Evolutionary conservation across 768 basidiomycete species (phyloP).

Genomic region (Podaxis sp.): DNA sequence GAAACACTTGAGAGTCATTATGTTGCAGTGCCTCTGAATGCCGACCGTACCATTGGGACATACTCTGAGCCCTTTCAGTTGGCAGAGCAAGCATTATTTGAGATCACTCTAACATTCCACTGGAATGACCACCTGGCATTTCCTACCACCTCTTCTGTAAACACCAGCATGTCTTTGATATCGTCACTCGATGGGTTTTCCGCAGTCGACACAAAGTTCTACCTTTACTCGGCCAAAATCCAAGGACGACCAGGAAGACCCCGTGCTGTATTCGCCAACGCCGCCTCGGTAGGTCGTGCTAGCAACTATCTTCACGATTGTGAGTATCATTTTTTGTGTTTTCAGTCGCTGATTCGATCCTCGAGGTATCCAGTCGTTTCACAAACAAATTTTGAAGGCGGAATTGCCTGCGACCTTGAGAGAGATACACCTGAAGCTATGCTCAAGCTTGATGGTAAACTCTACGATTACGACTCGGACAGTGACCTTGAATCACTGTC

Average conservation of each 20-base stretch:
- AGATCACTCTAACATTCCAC: constrained; percentile 1
- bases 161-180: not conserved
- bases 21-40: not conserved
- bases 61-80: not conserved
- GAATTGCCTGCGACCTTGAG: not conserved
- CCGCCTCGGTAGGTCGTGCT: not conserved
- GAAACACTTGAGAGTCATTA: not conserved
- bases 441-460: not conserved
- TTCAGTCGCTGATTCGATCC: not conserved
- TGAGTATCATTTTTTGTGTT: not conserved
- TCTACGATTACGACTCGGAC: constrained; percentile 7
- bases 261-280: constrained; percentile 3
- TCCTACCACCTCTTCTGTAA: not conserved
- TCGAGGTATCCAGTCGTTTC: constrained; percentile 1
- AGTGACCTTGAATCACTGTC: constrained; percentile 10
- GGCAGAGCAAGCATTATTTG: not conserved
- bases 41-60: not conserved
- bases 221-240: constrained; percentile 4
- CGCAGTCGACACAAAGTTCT: constrained; percentile 10
- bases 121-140: not conserved
- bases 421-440: not conserved
- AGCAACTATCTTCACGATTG: not conserved
- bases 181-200: not conserved
- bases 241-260: not conserved
- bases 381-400: not conserved